Conservation (phyloP, 345 rosid genomes). For the Citrus reticulata region DNA sequence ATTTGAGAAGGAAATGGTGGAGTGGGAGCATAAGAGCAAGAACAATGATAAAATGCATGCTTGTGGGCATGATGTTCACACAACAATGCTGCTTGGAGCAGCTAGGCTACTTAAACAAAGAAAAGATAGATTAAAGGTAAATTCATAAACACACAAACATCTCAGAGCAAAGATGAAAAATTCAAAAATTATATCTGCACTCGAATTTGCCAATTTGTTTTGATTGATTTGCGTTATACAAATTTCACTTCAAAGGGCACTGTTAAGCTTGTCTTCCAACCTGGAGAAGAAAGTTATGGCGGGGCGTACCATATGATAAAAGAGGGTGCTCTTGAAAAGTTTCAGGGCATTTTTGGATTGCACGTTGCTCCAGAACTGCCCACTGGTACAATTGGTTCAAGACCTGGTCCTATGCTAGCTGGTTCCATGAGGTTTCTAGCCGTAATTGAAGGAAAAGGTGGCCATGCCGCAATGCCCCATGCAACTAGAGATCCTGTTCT, state of each 20-base stretch:
- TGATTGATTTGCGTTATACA: not conserved
- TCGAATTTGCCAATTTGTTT: not conserved
- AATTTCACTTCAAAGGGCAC: slow-evolving; percentile 32
- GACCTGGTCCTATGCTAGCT: slow-evolving; percentile 53
- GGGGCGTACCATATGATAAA: slow-evolving; percentile 56
- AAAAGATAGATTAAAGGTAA: slow-evolving; percentile 33
- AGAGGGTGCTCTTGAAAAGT: slow-evolving; percentile 45
- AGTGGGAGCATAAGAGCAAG: slow-evolving; percentile 48
- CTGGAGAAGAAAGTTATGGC: slow-evolving; percentile 50
- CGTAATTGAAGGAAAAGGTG: slow-evolving; percentile 40
- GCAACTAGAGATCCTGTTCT: slow-evolving; percentile 40
- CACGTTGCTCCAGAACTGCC: slow-evolving; percentile 39
- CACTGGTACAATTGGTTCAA: slow-evolving; percentile 40
- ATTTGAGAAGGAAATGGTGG: slow-evolving; percentile 38
- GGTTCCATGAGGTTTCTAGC: slow-evolving; percentile 39
- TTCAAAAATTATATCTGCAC: not conserved
- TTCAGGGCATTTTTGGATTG: slow-evolving; percentile 46
- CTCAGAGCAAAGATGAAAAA: not conserved
- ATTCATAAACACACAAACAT: not conserved
- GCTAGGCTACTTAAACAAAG: slow-evolving; percentile 39
- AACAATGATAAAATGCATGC: slow-evolving; percentile 54
- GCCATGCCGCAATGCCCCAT: slow-evolving; percentile 50
- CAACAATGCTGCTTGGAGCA: slow-evolving; percentile 51
- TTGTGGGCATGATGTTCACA: slow-evolving; percentile 58
- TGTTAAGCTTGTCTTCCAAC: slow-evolving; percentile 59